A percentile compares a stretch with the other conserved stretches of the same genome.
Conservation (phyloP, 768 basidiomycete genomes). For the Paxillus involutus region DNA sequence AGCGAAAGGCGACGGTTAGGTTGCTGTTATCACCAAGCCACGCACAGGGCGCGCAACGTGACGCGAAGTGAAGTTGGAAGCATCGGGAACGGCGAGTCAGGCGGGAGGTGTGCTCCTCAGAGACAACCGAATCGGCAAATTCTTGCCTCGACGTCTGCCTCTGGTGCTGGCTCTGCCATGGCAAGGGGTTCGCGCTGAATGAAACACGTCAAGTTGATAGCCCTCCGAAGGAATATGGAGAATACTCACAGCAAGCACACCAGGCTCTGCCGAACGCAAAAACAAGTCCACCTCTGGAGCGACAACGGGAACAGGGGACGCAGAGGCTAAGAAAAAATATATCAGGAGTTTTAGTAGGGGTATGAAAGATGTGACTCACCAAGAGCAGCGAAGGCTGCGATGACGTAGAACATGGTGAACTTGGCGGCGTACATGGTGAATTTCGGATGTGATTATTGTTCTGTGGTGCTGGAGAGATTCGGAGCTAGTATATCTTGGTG, state of each 20-base stretch:
- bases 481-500: neutral
- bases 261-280: neutral
- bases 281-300: slow-evolving; percentile 5
- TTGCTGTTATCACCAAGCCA: slow-evolving; percentile 5
- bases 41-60: neutral
- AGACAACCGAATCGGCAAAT: slow-evolving; percentile 15
- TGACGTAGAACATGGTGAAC: slow-evolving; percentile 28
- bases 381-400: slow-evolving; percentile 24
- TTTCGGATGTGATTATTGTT: slow-evolving; percentile 30
- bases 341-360: neutral
- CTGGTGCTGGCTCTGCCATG: slow-evolving; percentile 4
- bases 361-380: slow-evolving; percentile 14
- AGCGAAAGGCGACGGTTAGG: neutral
- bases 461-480: slow-evolving; percentile 1
- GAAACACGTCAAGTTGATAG: neutral
- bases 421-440: slow-evolving; percentile 26
- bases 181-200: slow-evolving; percentile 10
- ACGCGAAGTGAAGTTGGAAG: neutral
- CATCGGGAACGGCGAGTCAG: neutral
- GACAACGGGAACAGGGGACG: slow-evolving; percentile 26
- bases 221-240: neutral
- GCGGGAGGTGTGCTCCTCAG: neutral
- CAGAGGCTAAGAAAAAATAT: slow-evolving; percentile 14
- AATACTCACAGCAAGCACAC: slow-evolving; percentile 18
- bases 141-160: slow-evolving; percentile 9